phyloP scores from a whole-genome alignment of 78 protist species.

The Protostelium mycophagum region DNA sequence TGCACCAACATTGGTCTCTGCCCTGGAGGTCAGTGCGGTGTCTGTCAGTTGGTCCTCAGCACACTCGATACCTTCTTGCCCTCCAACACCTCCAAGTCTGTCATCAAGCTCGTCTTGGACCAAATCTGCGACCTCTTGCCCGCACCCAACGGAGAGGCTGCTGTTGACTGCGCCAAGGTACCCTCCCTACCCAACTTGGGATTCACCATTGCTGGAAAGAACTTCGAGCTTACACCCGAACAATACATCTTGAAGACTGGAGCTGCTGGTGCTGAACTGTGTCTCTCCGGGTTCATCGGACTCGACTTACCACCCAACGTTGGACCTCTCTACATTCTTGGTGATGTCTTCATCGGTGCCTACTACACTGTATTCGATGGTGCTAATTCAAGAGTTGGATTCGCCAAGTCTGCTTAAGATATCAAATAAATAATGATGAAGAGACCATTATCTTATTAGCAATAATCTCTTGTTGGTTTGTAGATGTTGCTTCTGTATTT shows the following conservation, averaged over 20 bases:
- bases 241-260: conserved; percentile 87
- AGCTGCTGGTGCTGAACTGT: conserved; percentile 35
- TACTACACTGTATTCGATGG: conserved; percentile 88
- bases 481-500: no score
- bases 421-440: no score
- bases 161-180: conserved; percentile 64
- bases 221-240: conserved; percentile 58
- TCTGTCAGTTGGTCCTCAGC: not conserved
- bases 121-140: not conserved
- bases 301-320: conserved; percentile 60
- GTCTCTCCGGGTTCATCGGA: conserved; percentile 91
- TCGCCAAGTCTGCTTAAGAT: conserved; percentile 33
- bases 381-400: conserved; percentile 68
- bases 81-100: not conserved
- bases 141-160: conserved; percentile 37
- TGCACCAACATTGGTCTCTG: conserved; percentile 15
- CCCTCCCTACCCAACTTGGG: conserved; percentile 65
- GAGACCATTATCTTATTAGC: no score
- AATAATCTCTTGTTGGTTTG: no score
- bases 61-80: not conserved
- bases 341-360: conserved; percentile 93
- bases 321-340: conserved; percentile 87
- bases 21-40: not conserved
- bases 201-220: conserved; percentile 68
- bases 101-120: not conserved